These are phyloP conservation scores for Ophiostoma australiae DNA, from an alignment of 2,329 filamentous ascomycete genomes.

Conservation along the genomic window DNA sequence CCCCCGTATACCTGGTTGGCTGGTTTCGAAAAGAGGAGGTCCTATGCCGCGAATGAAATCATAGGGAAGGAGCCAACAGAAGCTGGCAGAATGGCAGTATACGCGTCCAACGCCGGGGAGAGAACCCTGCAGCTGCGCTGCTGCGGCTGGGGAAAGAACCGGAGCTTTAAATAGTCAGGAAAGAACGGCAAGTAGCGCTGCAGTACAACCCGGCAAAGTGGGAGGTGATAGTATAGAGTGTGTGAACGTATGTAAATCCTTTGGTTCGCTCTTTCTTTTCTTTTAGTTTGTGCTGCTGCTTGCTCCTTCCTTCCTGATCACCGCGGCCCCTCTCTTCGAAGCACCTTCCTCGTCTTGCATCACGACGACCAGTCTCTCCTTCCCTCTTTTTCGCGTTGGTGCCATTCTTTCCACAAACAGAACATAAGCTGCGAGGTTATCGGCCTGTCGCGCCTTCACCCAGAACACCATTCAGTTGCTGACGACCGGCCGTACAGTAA, in stretches of 20 bases:
- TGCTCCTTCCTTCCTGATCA: not conserved
- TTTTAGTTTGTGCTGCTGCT: not conserved
- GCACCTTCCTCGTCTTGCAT: not conserved
- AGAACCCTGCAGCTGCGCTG: not conserved
- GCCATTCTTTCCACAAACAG: not conserved
- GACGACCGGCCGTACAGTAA: not conserved
- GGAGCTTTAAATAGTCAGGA: not conserved
- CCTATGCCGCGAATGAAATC: not conserved
- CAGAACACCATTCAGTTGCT: not conserved
- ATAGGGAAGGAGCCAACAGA: not conserved
- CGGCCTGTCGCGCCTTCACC: not conserved
- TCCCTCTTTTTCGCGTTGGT: not conserved
- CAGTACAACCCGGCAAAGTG: conserved; percentile 18
- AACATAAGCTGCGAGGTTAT: not conserved
- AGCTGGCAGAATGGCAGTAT: not conserved
- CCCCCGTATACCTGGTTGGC: not conserved
- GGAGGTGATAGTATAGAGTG: not conserved
- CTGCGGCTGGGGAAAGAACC: conserved; percentile 1
- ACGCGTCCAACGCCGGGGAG: not conserved
- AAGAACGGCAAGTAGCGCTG: conserved; percentile 17
- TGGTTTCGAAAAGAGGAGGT: not conserved
- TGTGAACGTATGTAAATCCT: conserved; percentile 8
- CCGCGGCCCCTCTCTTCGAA: not conserved
- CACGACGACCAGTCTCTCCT: not conserved
- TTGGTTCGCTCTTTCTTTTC: conserved; percentile 6